phyloP scores from a whole-genome alignment of 371 early-diverging fungal genomes.

The Apophysomyces trapeziformis region DNA sequence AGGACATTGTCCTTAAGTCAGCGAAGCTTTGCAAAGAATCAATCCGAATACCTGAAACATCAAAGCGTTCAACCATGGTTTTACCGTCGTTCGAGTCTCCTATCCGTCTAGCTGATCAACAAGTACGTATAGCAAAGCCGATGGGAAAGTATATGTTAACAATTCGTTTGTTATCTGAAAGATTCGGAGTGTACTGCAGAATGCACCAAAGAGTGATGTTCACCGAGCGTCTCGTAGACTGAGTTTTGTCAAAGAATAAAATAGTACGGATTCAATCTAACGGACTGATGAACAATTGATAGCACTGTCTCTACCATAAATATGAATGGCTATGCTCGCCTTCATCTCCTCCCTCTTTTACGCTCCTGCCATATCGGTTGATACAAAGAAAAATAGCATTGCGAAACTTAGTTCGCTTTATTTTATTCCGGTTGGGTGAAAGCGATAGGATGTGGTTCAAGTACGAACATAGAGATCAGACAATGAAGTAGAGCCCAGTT shows the following conservation, averaged over 20 bases:
- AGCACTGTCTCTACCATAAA: too few relatives aligned
- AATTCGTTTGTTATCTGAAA: neutral
- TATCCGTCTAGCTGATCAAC: constrained; percentile 1
- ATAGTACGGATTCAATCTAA: neutral
- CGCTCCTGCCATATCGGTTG: too few relatives aligned
- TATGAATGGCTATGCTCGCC: too few relatives aligned
- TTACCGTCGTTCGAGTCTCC: constrained; percentile 3
- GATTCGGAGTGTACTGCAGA: neutral
- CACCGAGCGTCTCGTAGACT: constrained; percentile 1
- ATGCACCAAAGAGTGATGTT: neutral
- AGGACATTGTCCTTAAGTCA: neutral
- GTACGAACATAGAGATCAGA: too few relatives aligned
- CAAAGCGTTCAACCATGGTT: constrained; percentile 7
- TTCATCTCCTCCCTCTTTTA: too few relatives aligned
- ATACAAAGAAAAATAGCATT: too few relatives aligned
- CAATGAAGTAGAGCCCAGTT: too few relatives aligned
- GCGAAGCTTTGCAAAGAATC: constrained; percentile 8
- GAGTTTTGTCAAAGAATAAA: neutral
- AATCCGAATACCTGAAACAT: neutral
- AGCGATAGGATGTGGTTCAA: too few relatives aligned
- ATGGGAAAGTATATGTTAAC: neutral
- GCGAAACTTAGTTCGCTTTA: too few relatives aligned
- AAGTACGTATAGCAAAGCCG: neutral
- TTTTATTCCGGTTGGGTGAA: too few relatives aligned
- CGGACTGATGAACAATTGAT: too few relatives aligned